Evolutionary conservation across 768 basidiomycete genomes (phyloP).

Genomic region (Russula ochroleuca): DNA sequence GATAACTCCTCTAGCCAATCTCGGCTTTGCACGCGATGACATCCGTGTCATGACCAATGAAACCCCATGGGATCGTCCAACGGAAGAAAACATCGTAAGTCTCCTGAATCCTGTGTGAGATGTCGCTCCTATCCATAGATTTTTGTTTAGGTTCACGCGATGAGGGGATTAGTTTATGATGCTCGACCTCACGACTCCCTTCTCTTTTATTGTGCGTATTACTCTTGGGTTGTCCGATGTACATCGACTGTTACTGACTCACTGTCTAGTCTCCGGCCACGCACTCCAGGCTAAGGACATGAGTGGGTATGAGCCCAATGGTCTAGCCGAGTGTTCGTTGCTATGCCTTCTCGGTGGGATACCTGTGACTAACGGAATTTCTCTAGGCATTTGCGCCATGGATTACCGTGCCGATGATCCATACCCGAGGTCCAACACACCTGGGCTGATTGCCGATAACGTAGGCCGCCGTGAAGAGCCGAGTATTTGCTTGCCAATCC

Average conservation of each 20-base stretch:
- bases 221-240: background rate
- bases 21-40: background rate
- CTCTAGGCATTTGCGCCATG: conserved; percentile 5
- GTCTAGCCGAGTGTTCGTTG: background rate
- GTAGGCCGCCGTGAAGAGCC: background rate
- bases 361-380: background rate
- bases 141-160: background rate
- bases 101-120: too few relatives aligned
- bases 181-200: background rate
- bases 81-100: conserved; percentile 3
- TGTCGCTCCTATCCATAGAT: background rate
- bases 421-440: background rate
- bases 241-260: background rate
- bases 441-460: conserved; percentile 5
- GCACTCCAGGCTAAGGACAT: background rate
- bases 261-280: conserved; percentile 6
- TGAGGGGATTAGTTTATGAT: background rate
- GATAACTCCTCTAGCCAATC: background rate
- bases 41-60: background rate
- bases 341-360: background rate
- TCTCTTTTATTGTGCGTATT: conserved; percentile 6
- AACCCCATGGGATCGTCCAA: background rate
- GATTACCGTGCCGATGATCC: background rate
- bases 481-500: background rate
- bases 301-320: background rate